Conservation (phyloP, 1,284 basidiomycete genomes). For the Acaromyces ingoldii region DNA sequence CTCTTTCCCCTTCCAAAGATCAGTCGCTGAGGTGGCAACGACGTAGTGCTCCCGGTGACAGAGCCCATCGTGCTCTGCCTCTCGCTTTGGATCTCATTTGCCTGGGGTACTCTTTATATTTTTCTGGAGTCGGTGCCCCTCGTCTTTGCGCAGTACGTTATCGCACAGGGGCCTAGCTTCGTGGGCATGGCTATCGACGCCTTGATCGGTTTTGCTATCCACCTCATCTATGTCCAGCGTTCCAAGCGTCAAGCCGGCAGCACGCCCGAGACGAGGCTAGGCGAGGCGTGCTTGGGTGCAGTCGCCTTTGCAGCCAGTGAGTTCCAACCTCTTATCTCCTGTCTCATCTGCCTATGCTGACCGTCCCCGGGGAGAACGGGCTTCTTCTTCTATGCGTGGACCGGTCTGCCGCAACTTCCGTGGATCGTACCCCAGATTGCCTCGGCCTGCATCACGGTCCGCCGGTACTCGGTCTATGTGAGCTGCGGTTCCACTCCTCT, state of each 20-base stretch:
- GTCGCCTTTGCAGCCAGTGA: conserved; percentile 19
- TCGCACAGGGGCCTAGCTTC: conserved; percentile 35
- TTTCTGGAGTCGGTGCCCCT: conserved; percentile 47
- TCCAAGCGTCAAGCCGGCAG: conserved; percentile 49
- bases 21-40: no score
- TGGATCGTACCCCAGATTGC: conserved; percentile 13
- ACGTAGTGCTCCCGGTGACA: conserved; percentile 54
- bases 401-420: conserved; percentile 4
- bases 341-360: no score
- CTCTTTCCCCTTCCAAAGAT: no score
- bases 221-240: conserved; percentile 49
- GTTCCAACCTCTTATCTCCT: no score
- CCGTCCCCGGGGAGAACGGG: conserved; percentile 6
- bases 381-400: conserved; percentile 51
- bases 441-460: conserved; percentile 19
- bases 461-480: conserved; percentile 47
- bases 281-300: conserved; percentile 50
- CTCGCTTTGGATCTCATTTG: conserved; percentile 45
- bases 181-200: conserved; percentile 23
- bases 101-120: conserved; percentile 44
- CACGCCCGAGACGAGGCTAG: conserved; percentile 53
- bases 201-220: conserved; percentile 55
- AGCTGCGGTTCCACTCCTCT: no score
- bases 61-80: conserved; percentile 67
- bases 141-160: conserved; percentile 62